Base-by-base conservation (phyloP, 23 red algal genomes). In the Gracilaria gracilis region DNA sequence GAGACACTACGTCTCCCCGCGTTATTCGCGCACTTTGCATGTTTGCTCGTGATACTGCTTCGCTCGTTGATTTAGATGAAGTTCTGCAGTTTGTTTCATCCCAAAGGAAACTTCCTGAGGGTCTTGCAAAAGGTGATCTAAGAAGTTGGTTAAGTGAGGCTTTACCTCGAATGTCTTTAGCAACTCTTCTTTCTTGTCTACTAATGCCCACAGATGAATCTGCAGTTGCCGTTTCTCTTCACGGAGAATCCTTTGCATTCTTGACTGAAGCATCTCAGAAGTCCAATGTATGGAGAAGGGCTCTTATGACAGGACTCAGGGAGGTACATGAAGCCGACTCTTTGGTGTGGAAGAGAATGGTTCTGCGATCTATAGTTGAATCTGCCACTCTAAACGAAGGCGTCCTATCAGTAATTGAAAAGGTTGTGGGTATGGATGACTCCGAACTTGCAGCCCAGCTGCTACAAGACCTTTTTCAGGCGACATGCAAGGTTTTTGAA, bases 361-460 rank as follows among this genome's bases (percentile, higher is more conserved):
- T 90, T 67, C 5, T 61, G 44, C 87, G 75, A 1, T 90, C 87
- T 39, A 58, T 90, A 15, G 74, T 81, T 12, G 55, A 90, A 61
- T 90, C 87, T 44, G 87, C 87, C 3, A 90, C 87, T 16, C 17
- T 90, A 57, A 80, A 90, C 64, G 74, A 90, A 15, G 75, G 38
- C 27, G 87, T 90, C 0, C 38, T 90, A 33, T 38, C 13, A 37
- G 4, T 90, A 21, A 27, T 90, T 57, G 87, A 90, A n/a, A 80
- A 80, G 57, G 58, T 90, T 42, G 34, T 90, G 23, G 71, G 71
- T 16, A 81, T 66, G 57, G 87, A 82, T 82, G 58, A 62, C 40
- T 82, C 79, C 4, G 25, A n/a, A 40, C 40, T 53, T 53, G 53
- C 79, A 36, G 36, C 36, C 14, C 1, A 40, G 4, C 39, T 82